Evolutionary conservation across 805 yeast species (phyloP).

Genomic region (Spathaspora arborariae): DNA sequence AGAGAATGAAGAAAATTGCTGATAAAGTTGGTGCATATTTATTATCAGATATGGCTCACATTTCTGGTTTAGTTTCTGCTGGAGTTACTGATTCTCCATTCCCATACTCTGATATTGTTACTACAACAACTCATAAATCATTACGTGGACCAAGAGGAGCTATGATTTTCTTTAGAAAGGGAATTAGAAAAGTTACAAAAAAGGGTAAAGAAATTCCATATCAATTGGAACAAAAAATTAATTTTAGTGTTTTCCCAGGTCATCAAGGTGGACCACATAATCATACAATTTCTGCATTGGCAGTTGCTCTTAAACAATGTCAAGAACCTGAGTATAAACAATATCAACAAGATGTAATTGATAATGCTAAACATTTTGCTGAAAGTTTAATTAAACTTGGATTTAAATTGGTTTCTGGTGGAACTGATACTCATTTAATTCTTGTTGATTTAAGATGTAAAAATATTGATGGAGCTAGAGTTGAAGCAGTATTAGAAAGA

Average conservation of each 20-base stretch:
- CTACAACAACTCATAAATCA: constrained; percentile 98
- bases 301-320: constrained; percentile 95
- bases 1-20: constrained; percentile 93
- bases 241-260: constrained; percentile 99
- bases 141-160: constrained; percentile 99
- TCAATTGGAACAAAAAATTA: constrained; percentile 91
- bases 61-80: constrained; percentile 93
- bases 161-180: constrained; percentile 97
- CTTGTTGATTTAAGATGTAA: constrained; percentile 84
- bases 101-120: constrained; percentile 95
- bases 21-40: constrained; percentile 96
- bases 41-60: constrained; percentile 97
- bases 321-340: constrained; percentile 83
- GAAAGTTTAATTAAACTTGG: constrained; percentile 64
- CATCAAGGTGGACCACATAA: constrained; percentile 99
- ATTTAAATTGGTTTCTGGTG: constrained; percentile 83
- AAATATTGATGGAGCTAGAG: constrained; percentile 94
- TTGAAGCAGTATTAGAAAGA: constrained; percentile 91
- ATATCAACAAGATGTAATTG: constrained; percentile 84
- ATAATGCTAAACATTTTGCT: constrained; percentile 85
- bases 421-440: constrained; percentile 97
- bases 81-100: constrained; percentile 95
- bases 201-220: constrained; percentile 88
- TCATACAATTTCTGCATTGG: constrained; percentile 97
- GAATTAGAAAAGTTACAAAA: constrained; percentile 80